A percentile compares a stretch with the other conserved stretches of the same genome.
Evolutionary conservation across 345 rosid species (phyloP).

Genomic region (Pugionium cornutum): DNA sequence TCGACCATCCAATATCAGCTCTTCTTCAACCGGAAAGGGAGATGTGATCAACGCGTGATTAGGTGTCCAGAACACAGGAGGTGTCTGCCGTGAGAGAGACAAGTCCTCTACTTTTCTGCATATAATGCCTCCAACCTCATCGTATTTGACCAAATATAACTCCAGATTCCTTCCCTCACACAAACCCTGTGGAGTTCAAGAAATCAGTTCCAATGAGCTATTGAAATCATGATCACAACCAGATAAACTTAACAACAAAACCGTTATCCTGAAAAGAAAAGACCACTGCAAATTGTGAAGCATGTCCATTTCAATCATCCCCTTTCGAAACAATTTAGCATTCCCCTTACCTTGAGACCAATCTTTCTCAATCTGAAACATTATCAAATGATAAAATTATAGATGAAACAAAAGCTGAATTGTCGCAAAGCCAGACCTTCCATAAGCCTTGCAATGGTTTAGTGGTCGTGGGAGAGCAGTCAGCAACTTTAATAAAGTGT

Average conservation of each 20-base stretch:
- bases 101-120: constrained; percentile 72
- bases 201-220: constrained; percentile 17
- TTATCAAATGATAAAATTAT: constrained; percentile 8
- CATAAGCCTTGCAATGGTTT: constrained; percentile 89
- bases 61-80: constrained; percentile 79
- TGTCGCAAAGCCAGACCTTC: constrained; percentile 54
- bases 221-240: background rate
- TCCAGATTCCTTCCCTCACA: constrained; percentile 63
- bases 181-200: constrained; percentile 58
- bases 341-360: background rate
- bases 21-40: constrained; percentile 63
- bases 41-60: constrained; percentile 44
- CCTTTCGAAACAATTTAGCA: background rate
- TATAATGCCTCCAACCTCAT: constrained; percentile 68
- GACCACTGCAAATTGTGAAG: constrained; percentile 5
- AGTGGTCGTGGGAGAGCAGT: constrained; percentile 61
- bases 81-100: constrained; percentile 45
- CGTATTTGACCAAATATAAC: constrained; percentile 73
- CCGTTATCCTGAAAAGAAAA: constrained; percentile 16
- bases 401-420: background rate
- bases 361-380: constrained; percentile 10
- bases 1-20: constrained; percentile 52
- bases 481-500: constrained; percentile 73
- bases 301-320: background rate
- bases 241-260: background rate